phyloP scores from a whole-genome alignment of 306 rosid species.

The Malus sylvestris region DNA sequence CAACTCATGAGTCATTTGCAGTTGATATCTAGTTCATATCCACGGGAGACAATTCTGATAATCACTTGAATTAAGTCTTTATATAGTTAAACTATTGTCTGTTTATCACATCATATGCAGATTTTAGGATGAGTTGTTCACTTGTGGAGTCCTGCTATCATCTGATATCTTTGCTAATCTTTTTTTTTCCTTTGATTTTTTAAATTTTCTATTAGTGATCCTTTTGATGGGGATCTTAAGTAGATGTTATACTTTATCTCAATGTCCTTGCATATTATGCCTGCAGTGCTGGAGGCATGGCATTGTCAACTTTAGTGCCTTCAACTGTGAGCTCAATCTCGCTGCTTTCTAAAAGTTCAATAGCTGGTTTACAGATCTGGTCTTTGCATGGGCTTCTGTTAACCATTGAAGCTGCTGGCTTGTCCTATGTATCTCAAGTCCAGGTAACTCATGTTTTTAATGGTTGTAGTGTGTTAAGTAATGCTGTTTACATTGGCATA shows the following conservation, averaged over 20 bases:
- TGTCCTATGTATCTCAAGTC: conserved; percentile 92
- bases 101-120: neutral
- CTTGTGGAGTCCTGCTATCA: neutral
- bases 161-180: neutral
- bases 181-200: neutral
- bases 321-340: conserved; percentile 89
- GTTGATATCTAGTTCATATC: neutral
- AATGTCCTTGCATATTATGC: conserved; percentile 28
- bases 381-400: conserved; percentile 97
- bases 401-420: conserved; percentile 96
- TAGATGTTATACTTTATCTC: neutral
- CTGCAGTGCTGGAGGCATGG: conserved; percentile 99
- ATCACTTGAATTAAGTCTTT: neutral
- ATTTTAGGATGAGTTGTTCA: neutral
- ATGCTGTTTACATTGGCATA: neutral
- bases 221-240: neutral
- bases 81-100: neutral
- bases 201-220: neutral
- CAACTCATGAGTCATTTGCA: neutral
- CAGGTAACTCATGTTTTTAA: conserved; percentile 55
- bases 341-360: conserved; percentile 68
- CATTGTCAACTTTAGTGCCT: conserved; percentile 88
- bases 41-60: neutral
- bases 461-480: conserved; percentile 8
- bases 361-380: conserved; percentile 83